These are phyloP conservation scores for Xerocomellus chrysenteron DNA, from an alignment of 768 basidiomycete species.

Conservation along the genomic window DNA sequence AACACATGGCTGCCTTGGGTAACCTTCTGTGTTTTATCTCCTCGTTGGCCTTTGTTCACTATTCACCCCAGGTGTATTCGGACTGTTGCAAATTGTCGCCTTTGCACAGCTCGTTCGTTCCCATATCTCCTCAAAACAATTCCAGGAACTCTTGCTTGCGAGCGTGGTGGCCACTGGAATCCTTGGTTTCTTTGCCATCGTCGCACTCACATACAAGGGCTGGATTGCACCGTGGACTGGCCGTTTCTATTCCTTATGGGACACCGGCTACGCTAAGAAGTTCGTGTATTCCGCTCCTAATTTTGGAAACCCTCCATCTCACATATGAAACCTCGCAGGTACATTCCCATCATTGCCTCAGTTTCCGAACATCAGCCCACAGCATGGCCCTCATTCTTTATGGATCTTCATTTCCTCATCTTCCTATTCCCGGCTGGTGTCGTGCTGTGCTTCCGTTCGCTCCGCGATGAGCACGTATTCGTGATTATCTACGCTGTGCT, in stretches of 20 bases:
- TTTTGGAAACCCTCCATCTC: neutral
- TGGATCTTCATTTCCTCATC: conserved; percentile 97
- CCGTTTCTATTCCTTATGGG: conserved; percentile 98
- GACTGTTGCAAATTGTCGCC: conserved; percentile 92
- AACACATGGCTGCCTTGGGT: conserved; percentile 99
- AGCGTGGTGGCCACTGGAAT: conserved; percentile 69
- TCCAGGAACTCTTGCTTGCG: conserved; percentile 74
- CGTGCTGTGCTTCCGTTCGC: conserved; percentile 86
- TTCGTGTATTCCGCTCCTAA: conserved; percentile 35
- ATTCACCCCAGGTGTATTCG: conserved; percentile 76
- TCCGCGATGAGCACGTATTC: conserved; percentile 96
- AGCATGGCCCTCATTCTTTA: conserved; percentile 99
- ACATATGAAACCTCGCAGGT: conserved; percentile 42
- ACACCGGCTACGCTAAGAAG: conserved; percentile 99
- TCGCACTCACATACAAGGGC: conserved; percentile 84
- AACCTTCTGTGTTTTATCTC: neutral
- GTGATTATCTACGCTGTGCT: conserved; percentile 97
- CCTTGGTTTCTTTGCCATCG: conserved; percentile 70
- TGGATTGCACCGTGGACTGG: conserved; percentile 99
- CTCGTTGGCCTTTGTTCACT: conserved; percentile 3
- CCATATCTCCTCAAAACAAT: conserved; percentile 89
- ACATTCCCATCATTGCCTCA: conserved; percentile 97
- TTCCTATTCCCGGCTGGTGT: conserved; percentile 98
- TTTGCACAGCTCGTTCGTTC: conserved; percentile 88
- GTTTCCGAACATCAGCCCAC: conserved; percentile 99